phyloP scores from a whole-genome alignment of 2,329 filamentous ascomycete genomes.

The Samsoniella hepiali region DNA sequence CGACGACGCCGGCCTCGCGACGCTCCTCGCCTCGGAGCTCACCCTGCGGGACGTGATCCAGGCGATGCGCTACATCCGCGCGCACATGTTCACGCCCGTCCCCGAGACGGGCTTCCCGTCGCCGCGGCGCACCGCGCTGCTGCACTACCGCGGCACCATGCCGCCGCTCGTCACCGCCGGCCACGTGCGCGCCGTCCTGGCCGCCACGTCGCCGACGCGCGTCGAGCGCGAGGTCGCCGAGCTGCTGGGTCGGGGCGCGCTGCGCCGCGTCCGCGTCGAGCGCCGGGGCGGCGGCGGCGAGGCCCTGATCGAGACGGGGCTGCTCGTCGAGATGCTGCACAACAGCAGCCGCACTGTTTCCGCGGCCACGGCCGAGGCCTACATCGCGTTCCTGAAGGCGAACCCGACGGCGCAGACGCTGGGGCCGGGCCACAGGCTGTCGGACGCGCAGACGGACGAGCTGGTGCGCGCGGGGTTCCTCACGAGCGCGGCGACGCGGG shows the following conservation, averaged over 20 bases:
- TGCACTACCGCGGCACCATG: constrained; percentile 57
- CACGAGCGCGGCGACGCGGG: constrained; percentile 41
- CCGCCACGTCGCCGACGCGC: constrained; percentile 51
- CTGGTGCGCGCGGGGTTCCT: constrained; percentile 67
- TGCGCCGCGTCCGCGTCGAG: constrained; percentile 63
- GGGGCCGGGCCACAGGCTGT: constrained; percentile 32
- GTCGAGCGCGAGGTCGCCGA: constrained; percentile 66
- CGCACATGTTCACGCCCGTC: constrained; percentile 61
- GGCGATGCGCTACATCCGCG: constrained; percentile 60
- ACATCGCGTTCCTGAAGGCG: constrained; percentile 48
- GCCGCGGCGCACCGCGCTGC: constrained; percentile 58
- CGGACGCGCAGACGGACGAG: constrained; percentile 47
- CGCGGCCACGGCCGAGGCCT: constrained; percentile 46
- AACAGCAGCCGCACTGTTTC: constrained; percentile 33
- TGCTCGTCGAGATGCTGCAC: constrained; percentile 51
- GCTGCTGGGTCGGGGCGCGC: constrained; percentile 52
- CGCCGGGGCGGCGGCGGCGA: constrained; percentile 60
- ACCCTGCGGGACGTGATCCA: constrained; percentile 61
- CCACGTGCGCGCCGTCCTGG: constrained; percentile 62
- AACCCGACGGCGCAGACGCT: constrained; percentile 44
- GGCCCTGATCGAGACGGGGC: constrained; percentile 56
- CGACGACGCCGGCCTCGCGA: constrained; percentile 57
- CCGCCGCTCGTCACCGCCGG: constrained; percentile 64
- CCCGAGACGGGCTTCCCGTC: constrained; percentile 64
- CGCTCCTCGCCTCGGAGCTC: constrained; percentile 52